phyloP scores from a whole-genome alignment of 257 asterid species.

The Nicotiana paniculata region DNA sequence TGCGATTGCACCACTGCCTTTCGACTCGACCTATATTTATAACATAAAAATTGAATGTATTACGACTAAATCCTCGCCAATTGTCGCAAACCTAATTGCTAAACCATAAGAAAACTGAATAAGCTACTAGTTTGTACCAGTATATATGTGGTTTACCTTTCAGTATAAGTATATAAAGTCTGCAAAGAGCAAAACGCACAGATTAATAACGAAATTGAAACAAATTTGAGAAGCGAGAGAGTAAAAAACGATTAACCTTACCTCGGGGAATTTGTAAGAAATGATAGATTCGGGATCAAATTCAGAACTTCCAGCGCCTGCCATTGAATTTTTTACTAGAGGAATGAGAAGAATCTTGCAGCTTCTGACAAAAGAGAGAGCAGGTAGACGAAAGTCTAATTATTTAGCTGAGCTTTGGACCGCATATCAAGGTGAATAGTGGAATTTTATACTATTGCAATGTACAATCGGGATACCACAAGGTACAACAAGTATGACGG shows the following conservation, averaged over 20 bases:
- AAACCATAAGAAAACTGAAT: not conserved
- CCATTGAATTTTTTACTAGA: conserved; percentile 33
- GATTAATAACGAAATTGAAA: conserved; percentile 1
- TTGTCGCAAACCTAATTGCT: not conserved
- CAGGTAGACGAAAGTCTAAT: not conserved
- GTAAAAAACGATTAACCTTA: not conserved
- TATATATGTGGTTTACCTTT: conserved; percentile 33
- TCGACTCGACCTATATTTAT: too few species aligned
- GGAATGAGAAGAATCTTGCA: not conserved
- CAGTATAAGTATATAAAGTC: conserved; percentile 52
- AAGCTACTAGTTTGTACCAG: not conserved
- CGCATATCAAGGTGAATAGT: not conserved
- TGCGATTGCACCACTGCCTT: too few species aligned
- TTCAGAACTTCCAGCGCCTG: conserved; percentile 34
- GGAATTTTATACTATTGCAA: too few species aligned
- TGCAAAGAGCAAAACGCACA: conserved; percentile 16
- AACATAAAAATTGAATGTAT: too few species aligned
- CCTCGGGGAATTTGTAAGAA: conserved; percentile 69
- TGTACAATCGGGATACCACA: not conserved
- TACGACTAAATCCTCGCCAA: not conserved
- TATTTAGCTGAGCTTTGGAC: too few species aligned
- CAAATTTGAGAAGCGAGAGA: not conserved
- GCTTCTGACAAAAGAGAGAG: not conserved
- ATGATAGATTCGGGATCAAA: conserved; percentile 56
- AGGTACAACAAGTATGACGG: too few species aligned